phyloP scores from a whole-genome alignment of 2,329 filamentous ascomycete genomes.

The Coniochaeta sp. region DNA sequence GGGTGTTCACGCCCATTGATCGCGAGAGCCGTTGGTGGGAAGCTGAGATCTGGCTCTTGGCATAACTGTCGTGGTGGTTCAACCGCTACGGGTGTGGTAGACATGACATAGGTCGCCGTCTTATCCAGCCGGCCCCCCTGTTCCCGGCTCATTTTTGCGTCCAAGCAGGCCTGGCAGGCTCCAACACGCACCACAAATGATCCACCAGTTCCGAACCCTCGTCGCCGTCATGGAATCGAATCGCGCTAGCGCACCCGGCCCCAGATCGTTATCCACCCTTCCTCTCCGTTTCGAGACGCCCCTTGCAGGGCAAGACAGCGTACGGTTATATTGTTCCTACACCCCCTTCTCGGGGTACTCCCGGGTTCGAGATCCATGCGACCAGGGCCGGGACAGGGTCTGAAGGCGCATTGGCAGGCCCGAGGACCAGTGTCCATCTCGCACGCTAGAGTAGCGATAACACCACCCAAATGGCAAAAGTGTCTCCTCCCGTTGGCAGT shows the following conservation, averaged over 20 bases:
- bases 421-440: background rate
- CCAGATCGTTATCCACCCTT: slow-evolving; percentile 2
- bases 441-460: background rate
- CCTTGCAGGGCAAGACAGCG: background rate
- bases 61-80: background rate
- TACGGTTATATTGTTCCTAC: slow-evolving; percentile 1
- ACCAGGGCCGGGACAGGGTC: background rate
- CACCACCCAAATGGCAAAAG: background rate
- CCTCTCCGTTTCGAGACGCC: background rate
- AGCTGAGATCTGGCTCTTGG: background rate
- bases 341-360: background rate
- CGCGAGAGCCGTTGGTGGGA: background rate
- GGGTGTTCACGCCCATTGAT: background rate
- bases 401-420: background rate
- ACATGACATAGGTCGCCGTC: background rate
- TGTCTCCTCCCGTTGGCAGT: background rate
- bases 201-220: slow-evolving; percentile 1
- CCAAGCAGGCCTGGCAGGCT: too few species aligned
- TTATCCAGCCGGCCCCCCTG: background rate
- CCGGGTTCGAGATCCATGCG: slow-evolving; percentile 1
- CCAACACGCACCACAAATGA: background rate
- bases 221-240: slow-evolving; percentile 2
- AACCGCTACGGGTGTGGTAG: background rate
- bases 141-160: background rate
- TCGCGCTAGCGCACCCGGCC: slow-evolving; percentile 1